Conservation (phyloP, 192 early-diverging fungal species). For the Dimargaris xerosporica region DNA sequence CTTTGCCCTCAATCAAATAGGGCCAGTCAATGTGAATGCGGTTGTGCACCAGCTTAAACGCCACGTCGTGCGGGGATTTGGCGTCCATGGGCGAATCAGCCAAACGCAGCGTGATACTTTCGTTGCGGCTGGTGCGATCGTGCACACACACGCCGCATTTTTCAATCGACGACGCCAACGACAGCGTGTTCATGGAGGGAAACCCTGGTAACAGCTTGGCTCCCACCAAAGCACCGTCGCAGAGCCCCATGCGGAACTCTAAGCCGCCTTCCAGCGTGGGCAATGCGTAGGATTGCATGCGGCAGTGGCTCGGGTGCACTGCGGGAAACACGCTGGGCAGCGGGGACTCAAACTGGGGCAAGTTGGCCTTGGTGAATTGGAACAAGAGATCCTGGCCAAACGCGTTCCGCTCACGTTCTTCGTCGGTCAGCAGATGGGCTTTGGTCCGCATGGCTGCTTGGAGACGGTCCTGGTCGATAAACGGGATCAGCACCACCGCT, state of each 20-base stretch:
- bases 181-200: slow-evolving; percentile 71
- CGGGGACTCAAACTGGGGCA: slow-evolving; percentile 36
- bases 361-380: slow-evolving; percentile 27
- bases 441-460: slow-evolving; percentile 58
- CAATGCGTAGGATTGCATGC: slow-evolving; percentile 37
- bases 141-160: slow-evolving; percentile 79
- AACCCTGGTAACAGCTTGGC: slow-evolving; percentile 62
- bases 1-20: slow-evolving; percentile 65
- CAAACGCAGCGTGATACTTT: slow-evolving; percentile 21
- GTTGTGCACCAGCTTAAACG: slow-evolving; percentile 19
- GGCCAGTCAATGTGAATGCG: slow-evolving; percentile 55
- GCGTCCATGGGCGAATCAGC: slow-evolving; percentile 11
- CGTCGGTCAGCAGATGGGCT: slow-evolving; percentile 39
- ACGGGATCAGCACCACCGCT: slow-evolving; percentile 94
- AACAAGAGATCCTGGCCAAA: slow-evolving; percentile 52
- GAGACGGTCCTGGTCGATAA: slow-evolving; percentile 85
- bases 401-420: slow-evolving; percentile 39
- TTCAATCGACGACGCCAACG: slow-evolving; percentile 46
- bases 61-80: slow-evolving; percentile 13
- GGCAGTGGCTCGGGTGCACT: slow-evolving; percentile 36
- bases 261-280: slow-evolving; percentile 39
- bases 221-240: slow-evolving; percentile 44
- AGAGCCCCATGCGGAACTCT: slow-evolving; percentile 40
- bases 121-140: slow-evolving; percentile 52
- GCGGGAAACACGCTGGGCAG: slow-evolving; percentile 51